A percentile compares a stretch with the other conserved stretches of the same genome.
Evolutionary conservation across 345 rosid genomes (phyloP).

Genomic region (Hibiscus trionum): DNA sequence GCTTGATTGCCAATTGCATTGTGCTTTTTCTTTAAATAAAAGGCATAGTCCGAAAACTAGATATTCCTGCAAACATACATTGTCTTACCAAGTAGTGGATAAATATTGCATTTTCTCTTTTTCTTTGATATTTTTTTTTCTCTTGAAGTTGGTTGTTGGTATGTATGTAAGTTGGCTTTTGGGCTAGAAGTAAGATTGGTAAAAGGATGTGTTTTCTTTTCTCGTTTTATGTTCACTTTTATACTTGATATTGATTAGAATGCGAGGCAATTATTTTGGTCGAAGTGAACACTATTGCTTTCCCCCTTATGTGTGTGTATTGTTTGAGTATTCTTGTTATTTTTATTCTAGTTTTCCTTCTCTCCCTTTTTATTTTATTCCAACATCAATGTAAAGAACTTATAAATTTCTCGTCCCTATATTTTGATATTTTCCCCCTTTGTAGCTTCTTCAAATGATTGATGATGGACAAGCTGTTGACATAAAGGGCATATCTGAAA

Average conservation of each 20-base stretch:
- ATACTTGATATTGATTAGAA: neutral
- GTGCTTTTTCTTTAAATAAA: neutral
- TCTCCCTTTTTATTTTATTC: neutral
- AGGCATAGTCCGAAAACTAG: neutral
- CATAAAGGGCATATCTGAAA: conserved; percentile 72
- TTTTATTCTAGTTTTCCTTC: neutral
- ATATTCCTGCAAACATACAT: neutral
- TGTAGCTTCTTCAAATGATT: conserved; percentile 76
- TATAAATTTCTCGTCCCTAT: neutral
- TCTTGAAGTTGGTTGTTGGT: neutral
- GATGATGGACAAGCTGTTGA: conserved; percentile 95
- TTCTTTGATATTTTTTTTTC: neutral
- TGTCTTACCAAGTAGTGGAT: neutral
- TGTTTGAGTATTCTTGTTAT: neutral
- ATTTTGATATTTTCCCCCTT: neutral
- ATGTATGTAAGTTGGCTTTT: neutral
- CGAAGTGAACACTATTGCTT: neutral
- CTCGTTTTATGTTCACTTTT: neutral
- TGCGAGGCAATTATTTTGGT: neutral
- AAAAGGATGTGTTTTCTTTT: neutral
- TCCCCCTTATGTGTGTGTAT: neutral
- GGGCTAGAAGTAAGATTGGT: neutral
- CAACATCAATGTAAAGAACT: neutral
- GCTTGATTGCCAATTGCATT: neutral
- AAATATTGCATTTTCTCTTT: neutral